These are phyloP conservation scores for Pelargonium myrrhifolium DNA, from an alignment of 441 rosid genomes.

Conservation along the genomic window DNA sequence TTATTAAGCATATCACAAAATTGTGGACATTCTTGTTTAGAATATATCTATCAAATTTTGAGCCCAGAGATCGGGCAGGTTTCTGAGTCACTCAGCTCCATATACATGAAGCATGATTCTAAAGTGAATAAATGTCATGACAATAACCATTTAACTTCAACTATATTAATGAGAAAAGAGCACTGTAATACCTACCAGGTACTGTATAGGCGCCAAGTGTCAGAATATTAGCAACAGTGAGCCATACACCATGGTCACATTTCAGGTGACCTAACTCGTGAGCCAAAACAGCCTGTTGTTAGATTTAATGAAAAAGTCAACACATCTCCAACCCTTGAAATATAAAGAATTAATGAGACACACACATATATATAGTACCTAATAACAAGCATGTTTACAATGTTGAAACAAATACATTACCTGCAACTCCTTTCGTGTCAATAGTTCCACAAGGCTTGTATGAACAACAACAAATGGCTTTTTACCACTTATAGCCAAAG, in stretches of 20 bases:
- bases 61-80: background rate
- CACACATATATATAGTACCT: background rate
- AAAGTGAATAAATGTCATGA: background rate
- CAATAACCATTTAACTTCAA: conserved; percentile 6
- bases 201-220: conserved; percentile 79
- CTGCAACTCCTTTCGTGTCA: conserved; percentile 78
- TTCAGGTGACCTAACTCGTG: conserved; percentile 94
- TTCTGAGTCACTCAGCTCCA: background rate
- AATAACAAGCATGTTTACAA: conserved; percentile 13
- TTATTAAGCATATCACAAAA: background rate
- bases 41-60: background rate
- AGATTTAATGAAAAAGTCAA: background rate
- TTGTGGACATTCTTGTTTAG: background rate
- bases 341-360: no score
- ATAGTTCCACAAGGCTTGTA: conserved; percentile 85
- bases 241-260: conserved; percentile 96
- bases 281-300: conserved; percentile 78
- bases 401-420: conserved; percentile 28
- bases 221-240: conserved; percentile 85
- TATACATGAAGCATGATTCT: conserved; percentile 1
- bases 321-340: background rate
- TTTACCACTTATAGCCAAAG: conserved; percentile 78
- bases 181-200: conserved; percentile 47
- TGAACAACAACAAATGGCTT: conserved; percentile 90
- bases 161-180: background rate